A percentile compares a stretch with the other conserved stretches of the same genome.
Conservation (phyloP, 2,329 filamentous ascomycete genomes). For the Pyrenochaeta sp. region DNA sequence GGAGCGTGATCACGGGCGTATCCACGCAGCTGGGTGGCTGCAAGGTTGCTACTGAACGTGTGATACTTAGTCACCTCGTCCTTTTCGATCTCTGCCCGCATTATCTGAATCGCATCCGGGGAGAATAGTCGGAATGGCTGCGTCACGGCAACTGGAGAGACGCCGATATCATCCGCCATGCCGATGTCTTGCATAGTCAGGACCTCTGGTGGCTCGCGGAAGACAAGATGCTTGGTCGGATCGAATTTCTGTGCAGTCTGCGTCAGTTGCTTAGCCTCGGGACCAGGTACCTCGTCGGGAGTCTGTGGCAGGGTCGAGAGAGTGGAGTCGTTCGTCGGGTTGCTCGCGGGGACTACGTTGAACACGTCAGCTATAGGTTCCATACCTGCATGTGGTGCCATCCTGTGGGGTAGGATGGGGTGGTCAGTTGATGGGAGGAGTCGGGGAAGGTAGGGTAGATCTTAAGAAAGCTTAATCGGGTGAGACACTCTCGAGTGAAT, state of each 20-base stretch:
- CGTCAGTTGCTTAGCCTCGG: no score
- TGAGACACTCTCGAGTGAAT: no score
- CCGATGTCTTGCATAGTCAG: conserved; percentile 70
- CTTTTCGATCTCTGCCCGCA: conserved; percentile 68
- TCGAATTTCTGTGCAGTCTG: conserved; percentile 55
- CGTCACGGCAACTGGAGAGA: conserved; percentile 69
- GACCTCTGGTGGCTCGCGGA: conserved; percentile 59
- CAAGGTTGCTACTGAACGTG: conserved; percentile 66
- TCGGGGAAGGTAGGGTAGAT: no score
- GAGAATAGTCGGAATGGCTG: conserved; percentile 71
- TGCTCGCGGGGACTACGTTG: no score
- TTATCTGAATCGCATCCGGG: conserved; percentile 65
- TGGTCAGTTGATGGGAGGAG: no score
- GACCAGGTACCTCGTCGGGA: no score
- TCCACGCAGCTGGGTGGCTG: conserved; percentile 62
- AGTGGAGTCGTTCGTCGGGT: no score
- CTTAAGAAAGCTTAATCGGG: no score
- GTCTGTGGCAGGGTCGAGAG: no score
- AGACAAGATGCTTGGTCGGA: conserved; percentile 63
- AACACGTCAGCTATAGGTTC: no score
- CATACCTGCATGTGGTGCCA: no score
- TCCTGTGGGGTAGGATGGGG: no score
- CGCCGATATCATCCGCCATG: conserved; percentile 61
- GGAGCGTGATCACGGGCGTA: conserved; percentile 67
- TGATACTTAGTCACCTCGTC: conserved; percentile 64